Evolutionary conservation across 257 asterid genomes (phyloP), one percentile per base, ranked within the genome.

Genomic region (Henckelia pumila): DNA sequence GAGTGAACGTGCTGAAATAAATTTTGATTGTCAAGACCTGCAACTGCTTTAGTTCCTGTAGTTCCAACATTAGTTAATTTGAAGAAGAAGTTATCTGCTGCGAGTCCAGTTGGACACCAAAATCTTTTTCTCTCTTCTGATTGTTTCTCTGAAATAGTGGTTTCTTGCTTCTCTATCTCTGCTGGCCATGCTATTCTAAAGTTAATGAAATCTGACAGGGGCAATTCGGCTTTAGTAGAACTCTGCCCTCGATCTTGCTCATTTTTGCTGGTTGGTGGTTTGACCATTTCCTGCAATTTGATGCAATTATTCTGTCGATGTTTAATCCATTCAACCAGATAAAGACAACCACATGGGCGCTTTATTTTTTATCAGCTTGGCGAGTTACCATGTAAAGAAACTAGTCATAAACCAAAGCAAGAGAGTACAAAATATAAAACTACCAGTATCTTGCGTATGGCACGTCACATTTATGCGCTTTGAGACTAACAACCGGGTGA

Each of bases 261-360:
- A 70, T 47, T 73, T 75, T 76, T 79, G 71, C 73, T 78, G 22
- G 63, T 66, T 14, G 59, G 49, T 40, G 73, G 80, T 76, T 75
- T 81, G 68, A 92, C 89, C 75, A 76, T 75, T 85, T 92, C 98
- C 98, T 89, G 92, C 79, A 79, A 66, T 69, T 61, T 73, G 68
- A 74, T 67, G 72, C 68, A n/a, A 37, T 61, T 57, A 44, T 65
- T 59, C 65, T 25, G 37, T 56, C 49, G 57, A 67, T 59, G 68
- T 61, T 30, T 61, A 13, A 57, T 40, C 17, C 71, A 44, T 66
- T 60, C 26, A 71, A 66, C 50, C 59, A 26, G 70, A 22, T 50
- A 29, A 59, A 61, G 19, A 66, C 73, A 21, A 17, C 64, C 20
- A 61, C 30, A 55, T 62, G 65, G 37, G 17, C 29, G 11, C 16